Conservation (phyloP, 371 early-diverging fungal genomes). For the Mucor sp. region DNA sequence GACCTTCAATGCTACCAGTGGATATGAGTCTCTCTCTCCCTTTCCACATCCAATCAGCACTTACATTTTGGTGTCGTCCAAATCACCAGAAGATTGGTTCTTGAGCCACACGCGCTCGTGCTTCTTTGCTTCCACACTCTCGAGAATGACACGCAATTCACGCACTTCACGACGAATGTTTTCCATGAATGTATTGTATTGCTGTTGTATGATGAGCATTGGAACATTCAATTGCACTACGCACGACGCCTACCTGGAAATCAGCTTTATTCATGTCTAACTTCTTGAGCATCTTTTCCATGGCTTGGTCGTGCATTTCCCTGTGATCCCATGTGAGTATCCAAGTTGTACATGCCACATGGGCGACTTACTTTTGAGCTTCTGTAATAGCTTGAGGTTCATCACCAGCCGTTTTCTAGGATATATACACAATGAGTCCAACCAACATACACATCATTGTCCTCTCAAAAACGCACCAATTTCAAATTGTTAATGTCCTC, state of each 20-base stretch:
- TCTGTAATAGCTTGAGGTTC: conserved; percentile 51
- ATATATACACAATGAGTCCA: not conserved
- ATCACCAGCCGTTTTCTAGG: conserved; percentile 48
- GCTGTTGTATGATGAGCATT: conserved; percentile 13
- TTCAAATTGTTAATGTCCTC: conserved; percentile 66
- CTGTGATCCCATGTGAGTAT: conserved; percentile 20
- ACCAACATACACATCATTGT: not conserved
- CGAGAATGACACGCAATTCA: conserved; percentile 77
- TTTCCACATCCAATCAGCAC: too few species aligned
- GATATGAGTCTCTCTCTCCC: not conserved
- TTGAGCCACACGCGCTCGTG: conserved; percentile 86
- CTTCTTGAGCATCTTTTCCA: conserved; percentile 64
- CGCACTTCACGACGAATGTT: conserved; percentile 73
- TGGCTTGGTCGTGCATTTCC: conserved; percentile 70
- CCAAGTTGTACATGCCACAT: too few species aligned
- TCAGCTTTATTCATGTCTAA: conserved; percentile 76
- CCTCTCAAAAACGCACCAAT: conserved; percentile 41
- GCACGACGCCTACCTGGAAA: conserved; percentile 43
- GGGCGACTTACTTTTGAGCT: conserved; percentile 53
- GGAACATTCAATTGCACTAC: not conserved
- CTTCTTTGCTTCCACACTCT: conserved; percentile 78
- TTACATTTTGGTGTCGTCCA: conserved; percentile 82
- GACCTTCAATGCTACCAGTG: conserved; percentile 61
- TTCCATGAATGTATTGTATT: conserved; percentile 60
- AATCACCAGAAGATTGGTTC: conserved; percentile 80